These are phyloP conservation scores for Boletus tylopilopsis DNA, from an alignment of 768 basidiomycete genomes.

Conservation along the genomic window DNA sequence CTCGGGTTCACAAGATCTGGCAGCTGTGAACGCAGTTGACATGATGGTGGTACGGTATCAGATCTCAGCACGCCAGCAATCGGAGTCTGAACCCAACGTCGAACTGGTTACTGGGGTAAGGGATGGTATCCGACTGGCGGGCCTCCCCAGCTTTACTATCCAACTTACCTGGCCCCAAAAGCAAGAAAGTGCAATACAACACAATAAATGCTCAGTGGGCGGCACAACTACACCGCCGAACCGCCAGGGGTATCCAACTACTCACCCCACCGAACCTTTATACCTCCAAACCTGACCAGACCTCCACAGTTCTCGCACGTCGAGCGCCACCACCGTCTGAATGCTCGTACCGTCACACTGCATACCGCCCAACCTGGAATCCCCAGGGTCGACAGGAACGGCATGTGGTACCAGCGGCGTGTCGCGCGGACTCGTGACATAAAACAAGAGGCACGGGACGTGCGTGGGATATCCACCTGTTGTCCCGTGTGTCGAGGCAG, in stretches of 20 bases:
- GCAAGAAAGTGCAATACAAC: too few relatives aligned
- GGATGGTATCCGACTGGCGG: too few relatives aligned
- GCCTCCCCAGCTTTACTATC: too few relatives aligned
- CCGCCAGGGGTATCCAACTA: conserved; percentile 4
- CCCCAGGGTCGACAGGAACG: conserved; percentile 54
- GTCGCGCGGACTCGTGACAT: conserved; percentile 13
- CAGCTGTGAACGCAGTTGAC: too few relatives aligned
- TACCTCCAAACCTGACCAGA: conserved; percentile 51
- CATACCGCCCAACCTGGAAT: conserved; percentile 70
- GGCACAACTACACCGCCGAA: too few relatives aligned
- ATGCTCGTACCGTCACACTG: conserved; percentile 59
- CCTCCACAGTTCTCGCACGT: conserved; percentile 63
- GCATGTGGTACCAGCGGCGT: conserved; percentile 37
- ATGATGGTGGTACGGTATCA: too few relatives aligned
- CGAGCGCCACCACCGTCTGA: conserved; percentile 51
- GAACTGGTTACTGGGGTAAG: too few relatives aligned
- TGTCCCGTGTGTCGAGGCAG: conserved; percentile 9
- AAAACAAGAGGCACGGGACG: conserved; percentile 15
- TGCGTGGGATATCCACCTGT: conserved; percentile 20
- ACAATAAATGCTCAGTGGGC: too few relatives aligned
- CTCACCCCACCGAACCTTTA: background rate
- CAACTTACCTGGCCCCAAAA: too few relatives aligned
- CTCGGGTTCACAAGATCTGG: too few relatives aligned
- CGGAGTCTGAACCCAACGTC: too few relatives aligned
- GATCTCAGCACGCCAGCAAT: too few relatives aligned